phyloP scores from a whole-genome alignment of 305 asterid species.

The Coffea humblotiana region DNA sequence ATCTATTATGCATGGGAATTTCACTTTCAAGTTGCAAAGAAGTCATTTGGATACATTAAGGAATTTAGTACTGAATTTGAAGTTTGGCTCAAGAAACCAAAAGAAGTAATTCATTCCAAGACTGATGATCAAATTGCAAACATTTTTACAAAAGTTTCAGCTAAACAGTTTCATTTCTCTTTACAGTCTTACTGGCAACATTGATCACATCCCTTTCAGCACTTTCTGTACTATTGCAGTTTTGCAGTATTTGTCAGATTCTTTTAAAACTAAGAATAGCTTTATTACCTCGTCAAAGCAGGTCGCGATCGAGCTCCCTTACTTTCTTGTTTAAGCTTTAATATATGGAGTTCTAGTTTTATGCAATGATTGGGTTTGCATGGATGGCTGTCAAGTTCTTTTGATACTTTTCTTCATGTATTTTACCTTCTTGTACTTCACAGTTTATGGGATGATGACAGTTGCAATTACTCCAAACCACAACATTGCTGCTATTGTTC shows the following conservation, averaged over 20 bases:
- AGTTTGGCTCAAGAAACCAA: too few relatives aligned
- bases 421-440: slow-evolving; percentile 23
- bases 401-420: slow-evolving; percentile 28
- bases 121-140: too few relatives aligned
- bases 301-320: slow-evolving; percentile 21
- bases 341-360: slow-evolving; percentile 18
- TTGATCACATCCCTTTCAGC: too few relatives aligned
- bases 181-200: too few relatives aligned
- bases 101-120: too few relatives aligned
- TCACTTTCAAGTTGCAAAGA: too few relatives aligned
- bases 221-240: not conserved
- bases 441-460: slow-evolving; percentile 24
- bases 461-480: slow-evolving; percentile 24
- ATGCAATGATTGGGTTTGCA: slow-evolving; percentile 24
- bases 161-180: too few relatives aligned
- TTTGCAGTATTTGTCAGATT: not conserved
- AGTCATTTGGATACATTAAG: too few relatives aligned
- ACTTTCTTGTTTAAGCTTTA: slow-evolving; percentile 11
- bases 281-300: not conserved
- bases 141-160: too few relatives aligned
- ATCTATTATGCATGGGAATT: too few relatives aligned
- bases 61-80: too few relatives aligned
- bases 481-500: slow-evolving; percentile 26
- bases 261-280: too few relatives aligned
- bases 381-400: slow-evolving; percentile 27